Evolutionary conservation across 768 basidiomycete genomes (phyloP).

Genomic region (Naganishia friedmannii): DNA sequence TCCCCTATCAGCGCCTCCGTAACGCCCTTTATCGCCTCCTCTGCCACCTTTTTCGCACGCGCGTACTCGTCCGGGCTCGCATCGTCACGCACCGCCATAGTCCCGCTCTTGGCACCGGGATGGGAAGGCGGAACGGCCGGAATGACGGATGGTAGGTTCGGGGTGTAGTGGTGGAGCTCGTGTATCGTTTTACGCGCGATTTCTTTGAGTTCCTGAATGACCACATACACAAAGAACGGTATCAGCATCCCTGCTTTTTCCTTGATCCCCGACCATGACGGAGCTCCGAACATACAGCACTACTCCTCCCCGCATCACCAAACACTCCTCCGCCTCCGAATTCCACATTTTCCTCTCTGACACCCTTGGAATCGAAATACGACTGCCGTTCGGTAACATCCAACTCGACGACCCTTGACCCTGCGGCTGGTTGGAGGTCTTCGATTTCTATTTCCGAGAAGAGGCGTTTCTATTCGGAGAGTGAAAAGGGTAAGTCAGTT

Average conservation of each 20-base stretch:
- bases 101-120: constrained; percentile 14
- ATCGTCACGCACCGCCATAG: neutral
- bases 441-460: constrained; percentile 73
- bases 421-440: constrained; percentile 71
- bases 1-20: constrained; percentile 38
- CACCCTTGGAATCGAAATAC: constrained; percentile 68
- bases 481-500: constrained; percentile 7
- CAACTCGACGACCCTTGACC: constrained; percentile 67
- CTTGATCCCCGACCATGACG: too few relatives aligned
- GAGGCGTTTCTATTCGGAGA: constrained; percentile 43
- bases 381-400: constrained; percentile 83
- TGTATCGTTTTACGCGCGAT: constrained; percentile 6
- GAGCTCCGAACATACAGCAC: constrained; percentile 37
- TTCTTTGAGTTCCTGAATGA: constrained; percentile 20
- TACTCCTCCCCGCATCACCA: constrained; percentile 35
- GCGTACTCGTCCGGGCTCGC: constrained; percentile 21
- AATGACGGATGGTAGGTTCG: constrained; percentile 18
- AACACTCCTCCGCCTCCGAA: constrained; percentile 28
- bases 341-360: constrained; percentile 31
- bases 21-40: constrained; percentile 37
- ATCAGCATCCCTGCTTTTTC: neutral
- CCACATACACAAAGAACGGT: neutral
- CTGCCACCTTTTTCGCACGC: constrained; percentile 23
- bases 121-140: constrained; percentile 20
- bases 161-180: constrained; percentile 10